Evolutionary conservation across 78 protist species (phyloP).

Genomic region (Emiliania huxleyi): DNA sequence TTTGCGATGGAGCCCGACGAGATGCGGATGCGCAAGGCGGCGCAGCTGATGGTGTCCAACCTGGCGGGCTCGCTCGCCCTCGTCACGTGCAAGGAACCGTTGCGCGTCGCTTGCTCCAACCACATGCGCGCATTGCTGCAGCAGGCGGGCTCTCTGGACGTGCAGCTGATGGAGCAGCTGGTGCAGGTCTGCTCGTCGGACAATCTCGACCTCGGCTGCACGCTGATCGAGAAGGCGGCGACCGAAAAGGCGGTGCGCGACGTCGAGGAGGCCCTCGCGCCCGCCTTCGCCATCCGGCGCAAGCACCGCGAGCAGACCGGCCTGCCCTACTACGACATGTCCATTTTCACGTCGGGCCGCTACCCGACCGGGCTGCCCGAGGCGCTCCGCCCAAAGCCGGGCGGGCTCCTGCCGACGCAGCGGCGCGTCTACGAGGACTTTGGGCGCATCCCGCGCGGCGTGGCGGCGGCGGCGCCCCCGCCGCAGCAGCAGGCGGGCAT

Average conservation of each 20-base stretch:
- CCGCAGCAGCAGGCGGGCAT: background rate
- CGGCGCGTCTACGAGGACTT: conserved; percentile 86
- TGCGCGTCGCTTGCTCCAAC: conserved; percentile 63
- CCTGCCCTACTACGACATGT: conserved; percentile 64
- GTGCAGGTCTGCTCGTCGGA: conserved; percentile 64
- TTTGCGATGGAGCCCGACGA: conserved; percentile 91
- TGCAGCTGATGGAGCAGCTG: conserved; percentile 61
- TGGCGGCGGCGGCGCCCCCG: background rate
- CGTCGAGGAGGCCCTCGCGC: conserved; percentile 73
- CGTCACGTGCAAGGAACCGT: conserved; percentile 93
- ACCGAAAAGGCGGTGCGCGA: conserved; percentile 73
- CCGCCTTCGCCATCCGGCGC: conserved; percentile 55
- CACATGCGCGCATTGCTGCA: conserved; percentile 62
- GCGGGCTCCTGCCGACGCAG: conserved; percentile 73
- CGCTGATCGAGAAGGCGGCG: conserved; percentile 85
- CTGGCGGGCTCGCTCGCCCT: conserved; percentile 89
- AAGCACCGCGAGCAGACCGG: conserved; percentile 52
- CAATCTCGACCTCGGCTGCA: conserved; percentile 86
- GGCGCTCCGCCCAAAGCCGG: conserved; percentile 73
- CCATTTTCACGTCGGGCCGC: conserved; percentile 42
- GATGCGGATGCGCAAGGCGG: conserved; percentile 74
- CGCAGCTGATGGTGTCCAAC: conserved; percentile 83
- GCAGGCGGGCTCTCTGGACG: conserved; percentile 23
- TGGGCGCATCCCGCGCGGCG: conserved; percentile 42
- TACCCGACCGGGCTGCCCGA: conserved; percentile 75